A percentile compares a stretch with the other conserved stretches of the same genome.
phyloP scores from a whole-genome alignment of 495 filamentous ascomycete genomes.

The Aspergillus coremiiformis region DNA sequence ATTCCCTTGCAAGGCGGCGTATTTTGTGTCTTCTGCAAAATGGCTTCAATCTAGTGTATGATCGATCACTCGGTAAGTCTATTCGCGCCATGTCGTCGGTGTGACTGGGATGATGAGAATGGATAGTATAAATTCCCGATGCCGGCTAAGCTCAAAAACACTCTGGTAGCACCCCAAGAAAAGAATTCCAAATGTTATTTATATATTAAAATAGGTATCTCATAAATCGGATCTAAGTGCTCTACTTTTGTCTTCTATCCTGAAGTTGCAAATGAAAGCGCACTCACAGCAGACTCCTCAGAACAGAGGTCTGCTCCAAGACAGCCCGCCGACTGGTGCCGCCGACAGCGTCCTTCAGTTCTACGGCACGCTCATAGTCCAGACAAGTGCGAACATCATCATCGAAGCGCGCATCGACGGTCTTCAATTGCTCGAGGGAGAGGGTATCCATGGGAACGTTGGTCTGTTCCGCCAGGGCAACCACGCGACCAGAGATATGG shows the following conservation, averaged over 20 bases:
- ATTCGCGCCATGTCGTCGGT: conserved; percentile 29
- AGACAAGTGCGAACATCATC: conserved; percentile 66
- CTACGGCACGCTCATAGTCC: conserved; percentile 82
- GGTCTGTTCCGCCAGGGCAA: conserved; percentile 65
- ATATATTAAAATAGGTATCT: conserved; percentile 9
- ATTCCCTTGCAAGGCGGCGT: too few relatives aligned
- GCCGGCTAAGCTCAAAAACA: background rate
- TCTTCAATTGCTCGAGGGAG: conserved; percentile 58
- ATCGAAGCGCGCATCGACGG: conserved; percentile 68
- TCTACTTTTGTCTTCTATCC: conserved; percentile 10
- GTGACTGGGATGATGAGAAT: background rate
- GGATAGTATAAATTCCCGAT: background rate
- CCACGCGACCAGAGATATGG: conserved; percentile 78
- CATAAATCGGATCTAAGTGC: background rate
- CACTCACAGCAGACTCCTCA: conserved; percentile 45
- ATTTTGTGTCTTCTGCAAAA: conserved; percentile 37
- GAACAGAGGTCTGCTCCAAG: conserved; percentile 66
- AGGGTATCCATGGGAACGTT: conserved; percentile 72
- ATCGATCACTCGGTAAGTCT: conserved; percentile 71
- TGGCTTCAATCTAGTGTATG: conserved; percentile 71
- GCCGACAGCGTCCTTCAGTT: conserved; percentile 72
- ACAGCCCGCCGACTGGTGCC: conserved; percentile 73
- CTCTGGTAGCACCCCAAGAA: background rate
- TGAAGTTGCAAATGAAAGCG: background rate
- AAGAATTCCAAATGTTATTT: background rate